Evolutionary conservation across 2,329 filamentous ascomycete genomes (phyloP).

Genomic region (Ophiosphaerella herpotricha): DNA sequence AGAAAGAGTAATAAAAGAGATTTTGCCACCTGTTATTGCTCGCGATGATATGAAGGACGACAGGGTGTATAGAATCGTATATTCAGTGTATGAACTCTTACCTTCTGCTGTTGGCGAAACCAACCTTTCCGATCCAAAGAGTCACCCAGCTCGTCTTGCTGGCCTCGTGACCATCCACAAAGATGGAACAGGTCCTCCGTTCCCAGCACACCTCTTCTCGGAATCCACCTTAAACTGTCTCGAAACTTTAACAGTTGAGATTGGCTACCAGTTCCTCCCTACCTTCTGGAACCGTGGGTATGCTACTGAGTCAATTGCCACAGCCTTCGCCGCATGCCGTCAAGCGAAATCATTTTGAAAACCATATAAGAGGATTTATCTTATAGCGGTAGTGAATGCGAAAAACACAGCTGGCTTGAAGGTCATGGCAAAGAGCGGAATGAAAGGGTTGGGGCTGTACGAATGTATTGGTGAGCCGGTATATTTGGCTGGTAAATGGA

Average conservation of each 20-base stretch:
- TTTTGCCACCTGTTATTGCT: conserved; percentile 14
- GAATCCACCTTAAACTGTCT: conserved; percentile 16
- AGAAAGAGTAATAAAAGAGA: conserved; percentile 19
- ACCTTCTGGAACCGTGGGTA: conserved; percentile 27
- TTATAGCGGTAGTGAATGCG: conserved; percentile 38
- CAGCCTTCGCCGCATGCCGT: conserved; percentile 26
- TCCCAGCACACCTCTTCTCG: conserved; percentile 6
- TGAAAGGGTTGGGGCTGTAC: conserved; percentile 32
- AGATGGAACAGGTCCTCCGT: conserved; percentile 15
- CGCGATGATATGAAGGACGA: conserved; percentile 3
- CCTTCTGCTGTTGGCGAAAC: too few species aligned
- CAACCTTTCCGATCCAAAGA: background rate
- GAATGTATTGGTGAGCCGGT: conserved; percentile 29
- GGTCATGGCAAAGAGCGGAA: conserved; percentile 39
- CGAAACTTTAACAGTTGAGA: conserved; percentile 9
- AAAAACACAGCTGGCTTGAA: conserved; percentile 34
- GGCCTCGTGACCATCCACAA: conserved; percentile 13
- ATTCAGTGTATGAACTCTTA: conserved; percentile 26
- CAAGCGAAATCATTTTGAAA: conserved; percentile 13
- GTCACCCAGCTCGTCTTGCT: conserved; percentile 15
- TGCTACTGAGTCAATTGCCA: conserved; percentile 25
- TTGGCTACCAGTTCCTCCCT: conserved; percentile 29
- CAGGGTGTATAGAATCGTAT: conserved; percentile 24
- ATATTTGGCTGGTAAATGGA: conserved; percentile 30
- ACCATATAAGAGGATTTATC: conserved; percentile 32